Evolutionary conservation across 1,284 basidiomycete species (phyloP).

Genomic region (Ustilago lituana): DNA sequence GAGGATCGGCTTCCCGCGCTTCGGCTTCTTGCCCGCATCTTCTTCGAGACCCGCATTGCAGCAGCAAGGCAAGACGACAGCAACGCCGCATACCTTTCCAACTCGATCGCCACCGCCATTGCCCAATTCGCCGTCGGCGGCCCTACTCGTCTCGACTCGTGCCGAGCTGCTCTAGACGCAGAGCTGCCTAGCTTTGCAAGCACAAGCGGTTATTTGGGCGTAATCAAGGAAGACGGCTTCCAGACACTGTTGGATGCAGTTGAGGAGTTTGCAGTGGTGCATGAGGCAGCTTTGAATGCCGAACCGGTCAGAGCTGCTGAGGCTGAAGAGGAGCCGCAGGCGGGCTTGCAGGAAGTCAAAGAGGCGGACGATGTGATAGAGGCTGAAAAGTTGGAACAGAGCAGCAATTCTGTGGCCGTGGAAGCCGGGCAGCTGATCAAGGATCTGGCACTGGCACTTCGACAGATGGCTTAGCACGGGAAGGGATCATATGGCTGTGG

Average conservation of each 20-base stretch:
- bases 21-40: conserved; percentile 25
- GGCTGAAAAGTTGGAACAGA: neutral
- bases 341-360: conserved; percentile 72
- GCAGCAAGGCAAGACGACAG: conserved; percentile 31
- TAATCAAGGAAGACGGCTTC: conserved; percentile 17
- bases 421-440: conserved; percentile 45
- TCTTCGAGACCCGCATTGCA: conserved; percentile 25
- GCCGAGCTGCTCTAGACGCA: conserved; percentile 16
- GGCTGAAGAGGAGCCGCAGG: conserved; percentile 76
- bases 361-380: conserved; percentile 2
- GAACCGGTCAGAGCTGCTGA: conserved; percentile 74
- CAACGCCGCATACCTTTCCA: conserved; percentile 43
- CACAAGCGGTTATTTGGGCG: neutral
- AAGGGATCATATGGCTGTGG: too few species aligned
- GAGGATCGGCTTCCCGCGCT: conserved; percentile 10
- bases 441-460: conserved; percentile 33
- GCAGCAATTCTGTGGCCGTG: conserved; percentile 11
- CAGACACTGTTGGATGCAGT: conserved; percentile 35
- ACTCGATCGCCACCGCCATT: conserved; percentile 45
- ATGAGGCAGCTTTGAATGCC: conserved; percentile 25
- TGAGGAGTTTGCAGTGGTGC: conserved; percentile 41
- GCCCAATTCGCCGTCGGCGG: conserved; percentile 43
- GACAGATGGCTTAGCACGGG: conserved; percentile 17
- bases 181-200: conserved; percentile 5
- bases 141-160: neutral